Percentiles rank a stretch among this genome's conserved stretches.
Evolutionary conservation across 257 asterid genomes (phyloP).

Genomic region (Ilex aquifolium): DNA sequence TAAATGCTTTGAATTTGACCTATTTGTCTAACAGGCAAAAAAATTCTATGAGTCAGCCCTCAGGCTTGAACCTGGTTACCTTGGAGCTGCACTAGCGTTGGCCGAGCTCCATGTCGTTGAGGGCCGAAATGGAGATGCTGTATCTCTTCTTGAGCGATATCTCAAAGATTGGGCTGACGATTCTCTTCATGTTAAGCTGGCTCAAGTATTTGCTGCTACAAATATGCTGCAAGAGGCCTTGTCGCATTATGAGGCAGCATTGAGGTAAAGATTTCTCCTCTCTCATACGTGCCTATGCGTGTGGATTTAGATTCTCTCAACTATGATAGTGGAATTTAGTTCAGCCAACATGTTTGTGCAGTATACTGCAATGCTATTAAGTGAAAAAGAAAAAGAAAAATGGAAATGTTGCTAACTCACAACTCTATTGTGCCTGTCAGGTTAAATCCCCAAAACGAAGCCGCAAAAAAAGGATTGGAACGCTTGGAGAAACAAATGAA

Average conservation of each 20-base stretch:
- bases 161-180: slow-evolving; percentile 96
- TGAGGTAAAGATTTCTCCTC: slow-evolving; percentile 42
- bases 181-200: slow-evolving; percentile 90
- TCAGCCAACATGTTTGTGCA: not conserved
- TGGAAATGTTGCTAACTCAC: not conserved
- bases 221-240: slow-evolving; percentile 89
- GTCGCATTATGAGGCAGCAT: slow-evolving; percentile 89
- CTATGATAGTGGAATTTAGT: not conserved
- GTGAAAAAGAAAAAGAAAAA: too few species aligned
- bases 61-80: slow-evolving; percentile 94
- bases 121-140: slow-evolving; percentile 93
- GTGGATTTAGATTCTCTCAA: not conserved
- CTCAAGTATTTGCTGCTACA: slow-evolving; percentile 91
- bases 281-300: not conserved
- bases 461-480: slow-evolving; percentile 84
- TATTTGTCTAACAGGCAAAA: slow-evolving; percentile 56
- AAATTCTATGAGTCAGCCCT: slow-evolving; percentile 95
- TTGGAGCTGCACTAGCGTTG: slow-evolving; percentile 95
- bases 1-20: not conserved
- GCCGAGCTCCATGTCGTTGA: slow-evolving; percentile 94
- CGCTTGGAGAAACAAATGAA: slow-evolving; percentile 96
- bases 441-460: slow-evolving; percentile 84
- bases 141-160: slow-evolving; percentile 76
- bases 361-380: not conserved
- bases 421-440: slow-evolving; percentile 31